Evolutionary conservation across 768 basidiomycete species (phyloP).

Genomic region (Mycena amicta): DNA sequence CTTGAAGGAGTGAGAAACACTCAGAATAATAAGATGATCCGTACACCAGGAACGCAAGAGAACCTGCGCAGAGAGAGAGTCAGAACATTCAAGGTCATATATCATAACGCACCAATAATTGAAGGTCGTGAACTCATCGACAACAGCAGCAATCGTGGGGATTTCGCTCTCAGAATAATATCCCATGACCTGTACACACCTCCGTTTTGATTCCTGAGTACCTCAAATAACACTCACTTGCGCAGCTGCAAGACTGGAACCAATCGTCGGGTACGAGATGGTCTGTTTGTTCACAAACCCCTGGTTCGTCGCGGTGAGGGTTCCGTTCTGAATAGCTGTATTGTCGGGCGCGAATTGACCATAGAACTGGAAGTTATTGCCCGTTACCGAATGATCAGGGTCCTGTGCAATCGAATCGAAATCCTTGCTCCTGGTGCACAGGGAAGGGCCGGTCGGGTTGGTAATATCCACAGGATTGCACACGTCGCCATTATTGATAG

Average conservation of each 20-base stretch:
- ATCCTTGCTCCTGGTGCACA: conserved; percentile 25
- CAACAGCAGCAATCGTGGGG: conserved; percentile 27
- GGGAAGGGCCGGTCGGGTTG: conserved; percentile 15
- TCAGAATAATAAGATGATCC: not conserved
- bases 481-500: conserved; percentile 20
- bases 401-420: conserved; percentile 26
- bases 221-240: too few species aligned
- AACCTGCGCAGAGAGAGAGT: conserved; percentile 18
- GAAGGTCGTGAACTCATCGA: conserved; percentile 30
- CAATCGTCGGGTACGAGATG: conserved; percentile 22
- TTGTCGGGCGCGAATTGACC: conserved; percentile 26
- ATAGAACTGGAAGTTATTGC: conserved; percentile 29
- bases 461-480: conserved; percentile 29
- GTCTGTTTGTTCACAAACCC: conserved; percentile 30
- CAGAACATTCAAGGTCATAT: not conserved
- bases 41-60: conserved; percentile 30
- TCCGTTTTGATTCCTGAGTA: too few species aligned
- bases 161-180: conserved; percentile 27
- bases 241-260: conserved; percentile 23
- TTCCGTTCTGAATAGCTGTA: conserved; percentile 18
- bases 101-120: conserved; percentile 27
- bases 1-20: conserved; percentile 7
- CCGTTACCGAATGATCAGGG: conserved; percentile 29
- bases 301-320: conserved; percentile 17
- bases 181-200: too few species aligned